Evolutionary conservation across 352 stramenopile genomes (phyloP), one percentile per base, ranked within the genome.

Genomic region (Pythium sukuiense): DNA sequence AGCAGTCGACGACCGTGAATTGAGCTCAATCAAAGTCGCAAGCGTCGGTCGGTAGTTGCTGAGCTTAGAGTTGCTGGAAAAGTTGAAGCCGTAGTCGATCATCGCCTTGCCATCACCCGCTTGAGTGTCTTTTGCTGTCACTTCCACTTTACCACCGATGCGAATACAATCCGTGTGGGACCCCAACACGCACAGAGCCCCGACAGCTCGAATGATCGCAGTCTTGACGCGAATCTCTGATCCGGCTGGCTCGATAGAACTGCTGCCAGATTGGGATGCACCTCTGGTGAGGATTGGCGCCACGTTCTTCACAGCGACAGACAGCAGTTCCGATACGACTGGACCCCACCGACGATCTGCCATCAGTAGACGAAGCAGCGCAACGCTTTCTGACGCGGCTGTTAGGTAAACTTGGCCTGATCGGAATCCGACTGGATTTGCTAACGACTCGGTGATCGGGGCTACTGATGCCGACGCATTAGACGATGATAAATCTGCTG

Each of bases 131-230:
- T 88, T 83, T 32, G 84, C 71, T 6, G 79, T 74, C 24, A 96
- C 81, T 54, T 80, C 74, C 8, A 96, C 80, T 65, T 84, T 87
- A 3, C 88, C 88, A 24, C 88, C 88, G 58, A 96, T 79, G 26
- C 88, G 83, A 50, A 96, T 76, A 33, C 86, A 95, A 69, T 96
- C 88, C 0, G 85, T 88, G 65, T 96, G 85, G 3, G 86, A 93
- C 2, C 88, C 85, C 33, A 96, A 63, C 11, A 96, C 86, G 76
- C 82, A 95, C 0, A 96, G 69, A 52, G 88, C 86, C 8, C 86
- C 86, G 3, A 94, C 85, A 45, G 86, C 88, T 60, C 88, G 85
- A 63, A 90, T 81, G 55, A 96, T 92, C 18, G 87, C 79, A 2
- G 85, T 75, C 32, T 83, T 77, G 9, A 90, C 67, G 1, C 87